A percentile compares a stretch with the other conserved stretches of the same genome.
Conservation (phyloP, 2,329 filamentous ascomycete species). For the Chaetomiaceae sp. region DNA sequence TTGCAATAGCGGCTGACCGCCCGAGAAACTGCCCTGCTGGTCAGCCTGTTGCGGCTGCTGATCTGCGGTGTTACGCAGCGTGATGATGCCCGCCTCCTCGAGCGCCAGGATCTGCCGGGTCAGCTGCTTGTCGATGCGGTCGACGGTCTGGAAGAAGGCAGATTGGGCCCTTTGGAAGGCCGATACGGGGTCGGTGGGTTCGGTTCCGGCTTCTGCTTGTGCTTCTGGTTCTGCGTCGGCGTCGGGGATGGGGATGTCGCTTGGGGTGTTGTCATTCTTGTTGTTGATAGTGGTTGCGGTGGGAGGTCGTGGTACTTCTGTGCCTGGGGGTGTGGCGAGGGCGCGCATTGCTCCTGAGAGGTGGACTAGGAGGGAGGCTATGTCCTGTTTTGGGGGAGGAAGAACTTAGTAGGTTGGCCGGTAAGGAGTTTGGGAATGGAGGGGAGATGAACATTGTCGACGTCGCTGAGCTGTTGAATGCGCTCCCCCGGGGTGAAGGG, state of each 20-base stretch:
- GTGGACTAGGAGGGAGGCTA: slow-evolving; percentile 43
- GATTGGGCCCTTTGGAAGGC: slow-evolving; percentile 57
- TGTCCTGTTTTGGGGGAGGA: slow-evolving; percentile 36
- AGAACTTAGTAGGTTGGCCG: no score
- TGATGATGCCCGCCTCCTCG: slow-evolving; percentile 75
- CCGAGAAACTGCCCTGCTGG: no score
- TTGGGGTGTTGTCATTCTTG: neutral
- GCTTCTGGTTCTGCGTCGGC: neutral
- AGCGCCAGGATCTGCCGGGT: slow-evolving; percentile 73
- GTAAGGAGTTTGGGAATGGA: slow-evolving; percentile 18
- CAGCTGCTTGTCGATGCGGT: slow-evolving; percentile 68
- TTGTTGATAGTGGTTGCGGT: neutral
- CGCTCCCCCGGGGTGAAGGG: slow-evolving; percentile 72
- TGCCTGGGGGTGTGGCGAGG: slow-evolving; percentile 45
- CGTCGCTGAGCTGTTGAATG: slow-evolving; percentile 73
- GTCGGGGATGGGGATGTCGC: slow-evolving; percentile 27
- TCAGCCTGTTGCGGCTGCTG: slow-evolving; percentile 3
- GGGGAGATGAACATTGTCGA: slow-evolving; percentile 57
- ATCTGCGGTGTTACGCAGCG: slow-evolving; percentile 31
- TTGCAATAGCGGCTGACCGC: no score
- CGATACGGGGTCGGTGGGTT: slow-evolving; percentile 42
- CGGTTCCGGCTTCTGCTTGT: no score
- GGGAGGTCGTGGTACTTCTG: neutral
- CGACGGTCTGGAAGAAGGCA: slow-evolving; percentile 68
- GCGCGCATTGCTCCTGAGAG: slow-evolving; percentile 59